Conservation (phyloP, 139 green algal genomes). For the Trebouxia sp. region DNA sequence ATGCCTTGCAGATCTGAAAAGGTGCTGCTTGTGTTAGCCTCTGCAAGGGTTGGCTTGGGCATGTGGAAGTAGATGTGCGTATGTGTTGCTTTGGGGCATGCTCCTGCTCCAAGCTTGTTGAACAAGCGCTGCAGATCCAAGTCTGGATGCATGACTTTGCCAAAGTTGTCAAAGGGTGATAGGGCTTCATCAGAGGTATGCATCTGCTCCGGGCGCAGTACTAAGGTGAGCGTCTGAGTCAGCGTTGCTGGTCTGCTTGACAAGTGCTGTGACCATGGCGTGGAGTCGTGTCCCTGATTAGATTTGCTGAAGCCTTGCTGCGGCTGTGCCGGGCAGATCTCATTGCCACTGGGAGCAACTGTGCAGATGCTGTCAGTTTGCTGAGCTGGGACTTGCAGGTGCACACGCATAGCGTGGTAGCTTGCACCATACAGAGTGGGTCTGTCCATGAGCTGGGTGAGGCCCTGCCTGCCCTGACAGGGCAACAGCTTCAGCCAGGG, state of each 20-base stretch:
- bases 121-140: conserved; percentile 33
- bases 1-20: not conserved
- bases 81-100: conserved; percentile 45
- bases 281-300: too few relatives aligned
- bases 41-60: not conserved
- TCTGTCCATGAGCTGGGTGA: conserved; percentile 61
- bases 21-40: not conserved
- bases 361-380: not conserved
- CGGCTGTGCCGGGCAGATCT: not conserved
- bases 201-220: conserved; percentile 38
- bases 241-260: too few relatives aligned
- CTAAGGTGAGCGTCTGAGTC: conserved; percentile 50
- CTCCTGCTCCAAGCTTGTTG: not conserved
- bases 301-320: too few relatives aligned
- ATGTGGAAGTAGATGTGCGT: conserved; percentile 53
- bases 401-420: conserved; percentile 60
- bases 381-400: conserved; percentile 18
- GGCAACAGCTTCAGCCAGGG: conserved; percentile 92
- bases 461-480: conserved; percentile 66
- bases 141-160: not conserved
- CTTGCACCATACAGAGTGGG: conserved; percentile 56
- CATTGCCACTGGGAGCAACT: not conserved
- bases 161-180: not conserved
- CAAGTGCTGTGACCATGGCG: too few relatives aligned
- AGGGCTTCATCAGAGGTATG: not conserved